phyloP scores from a whole-genome alignment of 768 basidiomycete species.

The Russula vinacea region DNA sequence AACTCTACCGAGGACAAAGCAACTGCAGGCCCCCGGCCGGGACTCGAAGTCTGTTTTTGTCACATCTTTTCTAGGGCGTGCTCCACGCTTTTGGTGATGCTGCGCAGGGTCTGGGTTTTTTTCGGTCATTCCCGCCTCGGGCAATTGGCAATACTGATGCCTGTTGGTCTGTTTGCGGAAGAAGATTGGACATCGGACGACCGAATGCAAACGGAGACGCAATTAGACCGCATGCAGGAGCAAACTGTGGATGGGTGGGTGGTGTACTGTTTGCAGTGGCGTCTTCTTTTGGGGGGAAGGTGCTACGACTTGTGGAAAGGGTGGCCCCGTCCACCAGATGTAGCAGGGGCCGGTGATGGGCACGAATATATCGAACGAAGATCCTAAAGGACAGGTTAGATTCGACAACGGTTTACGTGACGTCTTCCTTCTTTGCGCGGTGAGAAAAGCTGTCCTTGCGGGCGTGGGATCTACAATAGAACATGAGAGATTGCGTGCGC shows the following conservation, averaged over 20 bases:
- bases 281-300: neutral
- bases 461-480: constrained; percentile 1
- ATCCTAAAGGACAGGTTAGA: neutral
- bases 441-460: neutral
- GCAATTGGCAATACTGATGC: constrained; percentile 1
- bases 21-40: neutral
- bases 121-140: neutral
- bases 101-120: neutral
- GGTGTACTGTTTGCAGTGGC: neutral
- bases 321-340: neutral
- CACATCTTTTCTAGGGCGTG: neutral
- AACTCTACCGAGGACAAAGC: neutral
- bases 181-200: neutral
- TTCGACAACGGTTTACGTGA: constrained; percentile 1
- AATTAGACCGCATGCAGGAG: neutral
- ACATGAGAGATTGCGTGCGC: neutral
- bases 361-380: constrained; percentile 17
- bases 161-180: neutral
- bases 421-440: neutral
- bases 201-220: neutral
- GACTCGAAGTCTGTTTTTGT: neutral
- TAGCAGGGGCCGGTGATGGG: neutral
- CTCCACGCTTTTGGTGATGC: neutral
- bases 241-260: neutral
- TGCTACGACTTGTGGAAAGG: neutral